A percentile compares a stretch with the other conserved stretches of the same genome.
Conservation (phyloP, 1,284 basidiomycete species). For the Apiotrichum sp. region DNA sequence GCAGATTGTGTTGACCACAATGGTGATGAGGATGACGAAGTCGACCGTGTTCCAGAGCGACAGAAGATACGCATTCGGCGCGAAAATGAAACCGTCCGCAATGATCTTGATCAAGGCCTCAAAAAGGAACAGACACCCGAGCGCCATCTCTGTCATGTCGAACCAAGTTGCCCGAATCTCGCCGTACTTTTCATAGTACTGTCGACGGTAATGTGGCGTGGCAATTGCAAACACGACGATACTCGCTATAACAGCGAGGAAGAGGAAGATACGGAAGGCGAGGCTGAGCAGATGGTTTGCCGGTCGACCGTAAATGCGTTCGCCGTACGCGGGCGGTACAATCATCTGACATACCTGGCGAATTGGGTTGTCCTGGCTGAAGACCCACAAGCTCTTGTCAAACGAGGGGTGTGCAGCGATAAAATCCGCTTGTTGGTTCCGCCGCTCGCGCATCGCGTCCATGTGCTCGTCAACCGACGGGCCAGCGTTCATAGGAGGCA, state of each 20-base stretch:
- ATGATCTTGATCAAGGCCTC: slow-evolving; percentile 85
- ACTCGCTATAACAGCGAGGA: slow-evolving; percentile 73
- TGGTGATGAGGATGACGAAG: slow-evolving; percentile 73
- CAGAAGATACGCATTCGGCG: slow-evolving; percentile 87
- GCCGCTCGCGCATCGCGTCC: slow-evolving; percentile 64
- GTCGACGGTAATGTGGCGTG: slow-evolving; percentile 75
- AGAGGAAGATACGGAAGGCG: slow-evolving; percentile 68
- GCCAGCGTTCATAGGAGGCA: slow-evolving; percentile 35
- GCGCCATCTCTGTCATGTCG: slow-evolving; percentile 69
- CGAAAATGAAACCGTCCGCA: slow-evolving; percentile 87
- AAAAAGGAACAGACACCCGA: slow-evolving; percentile 68
- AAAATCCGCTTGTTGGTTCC: slow-evolving; percentile 79
- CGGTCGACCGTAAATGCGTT: slow-evolving; percentile 70
- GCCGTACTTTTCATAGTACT: slow-evolving; percentile 63
- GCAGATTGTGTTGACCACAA: slow-evolving; percentile 75
- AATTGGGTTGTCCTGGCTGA: slow-evolving; percentile 71
- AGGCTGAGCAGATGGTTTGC: slow-evolving; percentile 65
- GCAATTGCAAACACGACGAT: slow-evolving; percentile 80
- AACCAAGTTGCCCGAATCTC: slow-evolving; percentile 73
- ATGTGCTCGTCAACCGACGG: slow-evolving; percentile 35
- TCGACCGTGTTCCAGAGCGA: slow-evolving; percentile 92
- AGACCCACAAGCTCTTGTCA: slow-evolving; percentile 85
- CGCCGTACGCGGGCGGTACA: slow-evolving; percentile 74
- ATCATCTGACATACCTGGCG: slow-evolving; percentile 76
- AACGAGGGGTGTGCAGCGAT: slow-evolving; percentile 84